Conservation (phyloP, 768 basidiomycete genomes). For the Lentinula guzmanii region DNA sequence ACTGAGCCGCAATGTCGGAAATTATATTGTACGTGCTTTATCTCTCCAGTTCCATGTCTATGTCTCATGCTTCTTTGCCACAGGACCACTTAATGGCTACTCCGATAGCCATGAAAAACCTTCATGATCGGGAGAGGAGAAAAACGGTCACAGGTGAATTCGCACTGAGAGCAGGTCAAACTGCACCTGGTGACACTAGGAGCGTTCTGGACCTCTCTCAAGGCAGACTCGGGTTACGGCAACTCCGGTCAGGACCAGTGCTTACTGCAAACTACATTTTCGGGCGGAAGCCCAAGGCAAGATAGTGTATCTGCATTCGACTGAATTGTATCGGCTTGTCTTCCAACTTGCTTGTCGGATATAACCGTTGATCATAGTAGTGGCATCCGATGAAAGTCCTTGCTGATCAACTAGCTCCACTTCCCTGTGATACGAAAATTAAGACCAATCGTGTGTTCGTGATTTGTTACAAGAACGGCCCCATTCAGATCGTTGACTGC, state of each 20-base stretch:
- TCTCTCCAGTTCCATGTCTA: constrained; percentile 1
- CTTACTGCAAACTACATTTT: constrained; percentile 4
- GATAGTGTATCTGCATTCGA: not conserved
- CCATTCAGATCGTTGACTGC: too few relatives aligned
- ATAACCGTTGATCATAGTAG: not conserved
- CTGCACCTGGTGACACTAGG: constrained; percentile 50
- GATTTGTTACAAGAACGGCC: too few relatives aligned
- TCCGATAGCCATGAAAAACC: constrained; percentile 45
- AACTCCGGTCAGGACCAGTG: not conserved
- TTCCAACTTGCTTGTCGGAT: not conserved
- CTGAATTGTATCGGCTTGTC: not conserved
- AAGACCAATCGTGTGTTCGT: too few relatives aligned
- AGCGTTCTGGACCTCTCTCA: constrained; percentile 49
- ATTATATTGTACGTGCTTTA: constrained; percentile 54
- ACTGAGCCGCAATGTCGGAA: constrained; percentile 50
- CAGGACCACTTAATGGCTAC: constrained; percentile 68
- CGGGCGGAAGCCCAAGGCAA: not conserved
- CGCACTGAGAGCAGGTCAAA: constrained; percentile 46
- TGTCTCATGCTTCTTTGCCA: constrained; percentile 10
- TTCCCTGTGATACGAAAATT: too few relatives aligned
- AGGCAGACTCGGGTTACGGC: constrained; percentile 36
- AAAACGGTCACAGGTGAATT: constrained; percentile 16
- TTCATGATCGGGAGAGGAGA: constrained; percentile 31
- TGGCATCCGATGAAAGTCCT: too few relatives aligned
- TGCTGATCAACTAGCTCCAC: too few relatives aligned